Evolutionary conservation across 192 early-diverging fungal genomes (phyloP).

Genomic region (Umbelopsis sp.): DNA sequence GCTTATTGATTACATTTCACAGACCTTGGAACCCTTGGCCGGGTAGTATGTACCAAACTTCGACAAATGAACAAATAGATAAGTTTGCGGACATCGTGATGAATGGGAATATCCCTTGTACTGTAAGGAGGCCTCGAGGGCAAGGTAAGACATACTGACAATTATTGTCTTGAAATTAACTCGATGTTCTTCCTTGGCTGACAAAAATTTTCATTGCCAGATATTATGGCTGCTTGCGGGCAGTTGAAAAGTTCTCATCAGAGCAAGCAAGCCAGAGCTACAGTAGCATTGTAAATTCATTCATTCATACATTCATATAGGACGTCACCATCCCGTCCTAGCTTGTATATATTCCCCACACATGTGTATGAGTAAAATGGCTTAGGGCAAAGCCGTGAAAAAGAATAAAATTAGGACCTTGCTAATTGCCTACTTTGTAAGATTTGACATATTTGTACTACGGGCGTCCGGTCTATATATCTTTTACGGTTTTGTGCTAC

Average conservation of each 20-base stretch:
- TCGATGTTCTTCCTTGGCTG: slow-evolving; percentile 10
- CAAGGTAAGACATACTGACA: slow-evolving; percentile 30
- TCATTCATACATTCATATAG: too few species aligned
- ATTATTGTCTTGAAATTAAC: neutral
- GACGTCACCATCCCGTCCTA: neutral
- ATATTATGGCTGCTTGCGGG: slow-evolving; percentile 84
- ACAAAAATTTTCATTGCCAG: slow-evolving; percentile 29
- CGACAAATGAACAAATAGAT: slow-evolving; percentile 55
- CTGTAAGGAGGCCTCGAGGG: slow-evolving; percentile 65
- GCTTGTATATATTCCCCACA: too few species aligned
- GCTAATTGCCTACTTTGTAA: too few species aligned
- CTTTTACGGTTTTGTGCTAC: too few species aligned
- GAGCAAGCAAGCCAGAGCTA: neutral
- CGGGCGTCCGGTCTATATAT: too few species aligned
- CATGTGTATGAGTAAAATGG: too few species aligned
- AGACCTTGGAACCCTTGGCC: slow-evolving; percentile 90
- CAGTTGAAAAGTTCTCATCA: slow-evolving; percentile 50
- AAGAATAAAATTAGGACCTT: too few species aligned
- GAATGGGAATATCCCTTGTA: slow-evolving; percentile 54
- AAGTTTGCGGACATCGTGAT: slow-evolving; percentile 57
- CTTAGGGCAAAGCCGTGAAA: too few species aligned
- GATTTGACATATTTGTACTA: too few species aligned
- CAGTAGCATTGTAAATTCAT: neutral
- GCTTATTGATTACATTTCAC: slow-evolving; percentile 7
- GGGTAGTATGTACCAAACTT: slow-evolving; percentile 68